phyloP scores from a whole-genome alignment of 768 basidiomycete species.

The Rhodotorula sphaerocarpa region DNA sequence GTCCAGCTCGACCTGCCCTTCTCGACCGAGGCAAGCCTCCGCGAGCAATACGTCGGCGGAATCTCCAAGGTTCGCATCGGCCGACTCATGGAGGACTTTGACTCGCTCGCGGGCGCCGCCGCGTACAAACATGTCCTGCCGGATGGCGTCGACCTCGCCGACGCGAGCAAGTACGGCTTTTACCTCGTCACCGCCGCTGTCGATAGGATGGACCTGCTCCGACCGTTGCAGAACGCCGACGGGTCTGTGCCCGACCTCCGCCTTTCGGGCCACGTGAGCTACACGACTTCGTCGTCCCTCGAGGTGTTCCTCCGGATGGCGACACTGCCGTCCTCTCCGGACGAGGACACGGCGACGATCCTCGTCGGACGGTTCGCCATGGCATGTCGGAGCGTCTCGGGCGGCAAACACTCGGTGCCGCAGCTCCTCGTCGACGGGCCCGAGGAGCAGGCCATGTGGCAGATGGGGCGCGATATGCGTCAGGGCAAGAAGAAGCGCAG shows the following conservation, averaged over 20 bases:
- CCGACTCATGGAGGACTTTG: conserved; percentile 34
- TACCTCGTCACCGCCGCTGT: conserved; percentile 39
- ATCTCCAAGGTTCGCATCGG: conserved; percentile 31
- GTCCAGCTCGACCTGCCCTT: conserved; percentile 29
- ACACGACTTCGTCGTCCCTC: conserved; percentile 32
- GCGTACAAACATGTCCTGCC: conserved; percentile 36
- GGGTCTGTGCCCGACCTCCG: conserved; percentile 35
- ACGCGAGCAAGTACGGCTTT: conserved; percentile 30
- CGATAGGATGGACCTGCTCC: conserved; percentile 37
- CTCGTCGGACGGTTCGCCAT: conserved; percentile 38
- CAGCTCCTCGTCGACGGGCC: conserved; percentile 26
- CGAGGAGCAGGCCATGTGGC: conserved; percentile 33
- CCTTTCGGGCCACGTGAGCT: conserved; percentile 36
- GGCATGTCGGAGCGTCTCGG: conserved; percentile 32
- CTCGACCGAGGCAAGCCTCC: conserved; percentile 15
- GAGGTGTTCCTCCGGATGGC: conserved; percentile 36
- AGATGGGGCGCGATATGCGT: conserved; percentile 35
- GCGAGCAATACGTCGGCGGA: conserved; percentile 33
- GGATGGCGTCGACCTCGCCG: conserved; percentile 8
- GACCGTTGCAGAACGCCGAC: conserved; percentile 24
- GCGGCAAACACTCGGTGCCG: conserved; percentile 30
- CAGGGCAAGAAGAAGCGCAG: conserved; percentile 31
- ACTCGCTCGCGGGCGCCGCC: conserved; percentile 19
- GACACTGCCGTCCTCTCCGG: conserved; percentile 13
- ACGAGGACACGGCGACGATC: conserved; percentile 27